Conservation (phyloP, 495 filamentous ascomycete species). For the Letharia columbiana region DNA sequence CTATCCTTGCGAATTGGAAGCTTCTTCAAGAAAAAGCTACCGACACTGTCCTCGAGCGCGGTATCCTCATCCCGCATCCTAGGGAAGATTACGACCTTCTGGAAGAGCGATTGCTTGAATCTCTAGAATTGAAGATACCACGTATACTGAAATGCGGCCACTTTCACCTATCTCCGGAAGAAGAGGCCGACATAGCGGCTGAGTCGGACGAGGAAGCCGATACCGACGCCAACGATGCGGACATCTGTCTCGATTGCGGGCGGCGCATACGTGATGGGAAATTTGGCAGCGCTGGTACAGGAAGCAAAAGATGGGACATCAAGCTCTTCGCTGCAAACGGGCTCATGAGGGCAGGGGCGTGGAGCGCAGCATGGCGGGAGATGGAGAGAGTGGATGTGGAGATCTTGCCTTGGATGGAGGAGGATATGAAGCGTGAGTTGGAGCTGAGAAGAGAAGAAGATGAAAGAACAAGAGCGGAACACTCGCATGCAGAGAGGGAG, state of each 20-base stretch:
- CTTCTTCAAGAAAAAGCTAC: slow-evolving; percentile 65
- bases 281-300: slow-evolving; percentile 24
- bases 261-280: slow-evolving; percentile 27
- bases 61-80: slow-evolving; percentile 81
- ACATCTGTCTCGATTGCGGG: slow-evolving; percentile 31
- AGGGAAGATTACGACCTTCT: slow-evolving; percentile 84
- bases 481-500: slow-evolving; percentile 41
- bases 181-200: slow-evolving; percentile 33
- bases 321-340: slow-evolving; percentile 91
- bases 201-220: slow-evolving; percentile 29
- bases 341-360: slow-evolving; percentile 82
- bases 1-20: slow-evolving; percentile 62
- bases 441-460: slow-evolving; percentile 40
- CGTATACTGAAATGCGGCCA: slow-evolving; percentile 75
- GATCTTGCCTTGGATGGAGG: slow-evolving; percentile 62
- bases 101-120: slow-evolving; percentile 85
- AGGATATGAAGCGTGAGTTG: slow-evolving; percentile 41
- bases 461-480: slow-evolving; percentile 27
- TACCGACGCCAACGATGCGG: slow-evolving; percentile 40
- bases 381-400: slow-evolving; percentile 98
- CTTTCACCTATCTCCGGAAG: slow-evolving; percentile 37
- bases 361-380: slow-evolving; percentile 88
- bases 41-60: slow-evolving; percentile 73
- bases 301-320: slow-evolving; percentile 63
- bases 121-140: slow-evolving; percentile 66